Percentiles rank a stretch among this genome's conserved stretches.
Evolutionary conservation across 1,284 basidiomycete species (phyloP).

Genomic region (Ceratobasidium papillatum): DNA sequence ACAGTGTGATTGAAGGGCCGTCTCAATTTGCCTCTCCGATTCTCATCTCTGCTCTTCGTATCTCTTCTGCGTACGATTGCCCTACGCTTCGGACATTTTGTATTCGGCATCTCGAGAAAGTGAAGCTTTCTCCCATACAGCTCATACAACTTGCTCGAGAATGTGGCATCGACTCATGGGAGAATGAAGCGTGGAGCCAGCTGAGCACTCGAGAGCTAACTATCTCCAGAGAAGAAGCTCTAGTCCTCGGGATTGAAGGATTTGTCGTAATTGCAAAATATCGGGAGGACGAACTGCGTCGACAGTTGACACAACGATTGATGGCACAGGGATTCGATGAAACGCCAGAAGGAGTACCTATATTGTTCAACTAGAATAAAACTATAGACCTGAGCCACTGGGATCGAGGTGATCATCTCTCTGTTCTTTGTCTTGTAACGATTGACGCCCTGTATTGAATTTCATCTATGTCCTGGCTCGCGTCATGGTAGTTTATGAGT

Average conservation of each 20-base stretch:
- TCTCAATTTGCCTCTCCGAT: not conserved
- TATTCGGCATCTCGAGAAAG: slow-evolving; percentile 18
- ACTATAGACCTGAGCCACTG: too few species aligned
- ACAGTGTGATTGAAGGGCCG: not conserved
- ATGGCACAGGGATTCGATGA: too few species aligned
- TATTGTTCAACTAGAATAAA: too few species aligned
- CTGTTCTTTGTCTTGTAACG: too few species aligned
- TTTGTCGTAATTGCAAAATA: not conserved
- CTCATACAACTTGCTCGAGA: slow-evolving; percentile 30
- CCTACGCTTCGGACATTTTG: not conserved
- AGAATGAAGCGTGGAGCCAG: slow-evolving; percentile 21
- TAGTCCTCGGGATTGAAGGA: not conserved
- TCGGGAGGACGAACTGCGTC: not conserved
- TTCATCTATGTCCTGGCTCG: too few species aligned
- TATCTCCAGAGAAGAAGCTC: slow-evolving; percentile 34
- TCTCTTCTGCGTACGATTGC: not conserved
- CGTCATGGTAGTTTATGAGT: too few species aligned
- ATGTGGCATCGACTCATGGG: slow-evolving; percentile 21
- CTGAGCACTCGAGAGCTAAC: slow-evolving; percentile 18
- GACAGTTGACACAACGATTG: too few species aligned
- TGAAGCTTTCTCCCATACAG: not conserved
- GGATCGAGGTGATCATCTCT: too few species aligned
- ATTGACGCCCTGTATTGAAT: too few species aligned
- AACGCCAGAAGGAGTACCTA: too few species aligned
- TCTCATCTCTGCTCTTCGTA: not conserved